Percentiles rank a stretch among this genome's conserved stretches.
phyloP scores from a whole-genome alignment of 1,284 basidiomycete species.

The Trichosporon coremiiforme region DNA sequence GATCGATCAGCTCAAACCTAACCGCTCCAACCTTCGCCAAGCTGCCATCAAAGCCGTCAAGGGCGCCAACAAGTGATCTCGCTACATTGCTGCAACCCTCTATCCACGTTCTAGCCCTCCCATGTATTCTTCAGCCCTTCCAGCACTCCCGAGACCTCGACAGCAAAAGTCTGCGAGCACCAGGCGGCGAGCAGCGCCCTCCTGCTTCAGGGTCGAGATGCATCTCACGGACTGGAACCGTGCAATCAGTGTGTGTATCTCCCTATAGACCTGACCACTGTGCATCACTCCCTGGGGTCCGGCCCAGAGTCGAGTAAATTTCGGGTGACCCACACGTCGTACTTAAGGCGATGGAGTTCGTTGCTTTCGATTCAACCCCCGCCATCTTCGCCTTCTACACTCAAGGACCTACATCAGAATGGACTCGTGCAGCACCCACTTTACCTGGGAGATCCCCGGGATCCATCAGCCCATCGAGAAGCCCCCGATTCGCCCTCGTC shows the following conservation, averaged over 20 bases:
- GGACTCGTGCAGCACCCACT: not conserved
- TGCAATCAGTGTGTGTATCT: constrained; percentile 1
- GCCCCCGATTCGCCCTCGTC: constrained; percentile 2
- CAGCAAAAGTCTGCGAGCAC: too few relatives aligned
- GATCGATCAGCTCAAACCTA: constrained; percentile 21
- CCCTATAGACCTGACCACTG: constrained; percentile 1
- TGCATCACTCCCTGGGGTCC: not conserved
- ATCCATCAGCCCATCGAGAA: not conserved
- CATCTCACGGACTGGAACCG: not conserved
- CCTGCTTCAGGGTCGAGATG: not conserved
- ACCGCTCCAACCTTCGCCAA: constrained; percentile 18
- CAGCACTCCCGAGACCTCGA: not conserved
- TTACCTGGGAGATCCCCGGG: constrained; percentile 7
- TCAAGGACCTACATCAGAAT: not conserved
- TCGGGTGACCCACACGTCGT: not conserved
- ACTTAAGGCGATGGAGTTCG: not conserved
- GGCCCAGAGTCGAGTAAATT: not conserved
- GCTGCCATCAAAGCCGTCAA: not conserved
- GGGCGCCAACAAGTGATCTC: not conserved
- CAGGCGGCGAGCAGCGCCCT: not conserved
- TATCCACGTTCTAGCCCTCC: not conserved
- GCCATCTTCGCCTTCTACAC: too few relatives aligned
- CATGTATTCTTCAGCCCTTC: not conserved
- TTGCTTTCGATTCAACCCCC: not conserved
- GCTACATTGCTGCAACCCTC: not conserved